Percentiles rank a stretch among this genome's conserved stretches.
Evolutionary conservation across 2,329 filamentous ascomycete species (phyloP).

Genomic region (Monilinia polystroma): DNA sequence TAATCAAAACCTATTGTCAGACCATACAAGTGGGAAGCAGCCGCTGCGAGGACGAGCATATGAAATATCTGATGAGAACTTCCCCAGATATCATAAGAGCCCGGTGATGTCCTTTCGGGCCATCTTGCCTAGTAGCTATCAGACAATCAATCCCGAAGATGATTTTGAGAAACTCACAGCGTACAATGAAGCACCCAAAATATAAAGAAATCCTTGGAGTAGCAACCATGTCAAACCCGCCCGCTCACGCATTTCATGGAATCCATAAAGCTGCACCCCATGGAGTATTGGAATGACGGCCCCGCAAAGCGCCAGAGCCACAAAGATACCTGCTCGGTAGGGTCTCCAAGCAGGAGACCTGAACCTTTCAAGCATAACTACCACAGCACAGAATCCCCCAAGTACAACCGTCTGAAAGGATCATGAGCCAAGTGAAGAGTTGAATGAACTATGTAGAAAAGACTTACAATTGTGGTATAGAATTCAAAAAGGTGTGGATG

Average conservation of each 20-base stretch:
- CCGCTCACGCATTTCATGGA: constrained; percentile 61
- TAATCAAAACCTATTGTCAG: constrained; percentile 84
- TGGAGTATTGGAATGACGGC: constrained; percentile 82
- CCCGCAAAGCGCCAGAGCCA: constrained; percentile 73
- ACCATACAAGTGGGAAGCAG: constrained; percentile 75
- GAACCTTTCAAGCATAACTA: constrained; percentile 80
- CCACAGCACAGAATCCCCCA: constrained; percentile 70
- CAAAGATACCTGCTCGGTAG: constrained; percentile 86
- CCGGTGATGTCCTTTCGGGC: constrained; percentile 77
- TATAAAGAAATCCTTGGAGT: constrained; percentile 78
- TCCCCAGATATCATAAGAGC: constrained; percentile 84
- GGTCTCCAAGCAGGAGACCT: constrained; percentile 80
- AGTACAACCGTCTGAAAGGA: constrained; percentile 68
- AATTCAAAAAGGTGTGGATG: constrained; percentile 60
- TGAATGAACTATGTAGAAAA: background rate
- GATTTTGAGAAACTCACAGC: constrained; percentile 55
- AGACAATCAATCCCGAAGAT: background rate
- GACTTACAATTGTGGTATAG: constrained; percentile 58
- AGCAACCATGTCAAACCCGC: constrained; percentile 82
- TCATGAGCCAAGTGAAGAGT: constrained; percentile 12
- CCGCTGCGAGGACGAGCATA: constrained; percentile 80
- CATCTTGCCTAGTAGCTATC: constrained; percentile 59
- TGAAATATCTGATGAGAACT: constrained; percentile 97
- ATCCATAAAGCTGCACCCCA: constrained; percentile 66
- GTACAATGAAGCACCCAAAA: constrained; percentile 81